A percentile compares a stretch with the other conserved stretches of the same genome.
phyloP scores from a whole-genome alignment of 345 rosid genomes.

The Brassica juncea region DNA sequence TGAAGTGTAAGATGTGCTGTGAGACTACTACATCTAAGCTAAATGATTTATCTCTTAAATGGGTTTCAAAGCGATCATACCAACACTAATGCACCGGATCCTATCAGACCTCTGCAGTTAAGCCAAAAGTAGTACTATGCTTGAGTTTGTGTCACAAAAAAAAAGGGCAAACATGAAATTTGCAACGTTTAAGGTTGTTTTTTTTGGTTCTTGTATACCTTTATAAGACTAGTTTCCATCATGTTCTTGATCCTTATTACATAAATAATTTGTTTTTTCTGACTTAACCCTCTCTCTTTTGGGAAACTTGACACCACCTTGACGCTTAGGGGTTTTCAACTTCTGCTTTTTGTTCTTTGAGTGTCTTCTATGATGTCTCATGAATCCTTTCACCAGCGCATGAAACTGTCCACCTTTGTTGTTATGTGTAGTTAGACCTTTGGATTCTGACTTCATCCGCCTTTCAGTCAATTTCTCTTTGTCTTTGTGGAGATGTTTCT shows the following conservation, averaged over 20 bases:
- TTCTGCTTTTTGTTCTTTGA: slow-evolving; percentile 47
- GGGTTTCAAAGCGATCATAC: not conserved
- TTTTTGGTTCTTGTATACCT: not conserved
- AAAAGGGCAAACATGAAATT: not conserved
- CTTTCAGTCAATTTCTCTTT: slow-evolving; percentile 25
- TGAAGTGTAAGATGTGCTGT: slow-evolving; percentile 28
- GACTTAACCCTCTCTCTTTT: slow-evolving; percentile 45
- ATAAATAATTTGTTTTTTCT: slow-evolving; percentile 16
- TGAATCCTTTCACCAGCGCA: slow-evolving; percentile 50
- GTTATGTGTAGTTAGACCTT: slow-evolving; percentile 30
- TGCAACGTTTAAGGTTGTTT: not conserved
- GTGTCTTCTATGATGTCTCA: slow-evolving; percentile 51
- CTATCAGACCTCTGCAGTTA: not conserved
- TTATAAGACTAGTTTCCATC: not conserved
- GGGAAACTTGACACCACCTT: slow-evolving; percentile 43
- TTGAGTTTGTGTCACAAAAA: not conserved
- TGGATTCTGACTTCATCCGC: slow-evolving; percentile 29
- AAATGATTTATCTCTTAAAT: not conserved
- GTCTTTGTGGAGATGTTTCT: slow-evolving; percentile 31
- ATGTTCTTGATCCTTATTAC: not conserved
- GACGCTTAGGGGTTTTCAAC: slow-evolving; percentile 36
- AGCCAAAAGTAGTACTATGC: not conserved
- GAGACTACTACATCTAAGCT: not conserved
- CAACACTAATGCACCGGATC: not conserved
- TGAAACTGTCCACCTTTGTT: slow-evolving; percentile 50